A percentile compares a stretch with the other conserved stretches of the same genome.
These are phyloP conservation scores for Lolium perenne DNA, from an alignment of 176 grass and related monocot genomes.

Conservation along the genomic window DNA sequence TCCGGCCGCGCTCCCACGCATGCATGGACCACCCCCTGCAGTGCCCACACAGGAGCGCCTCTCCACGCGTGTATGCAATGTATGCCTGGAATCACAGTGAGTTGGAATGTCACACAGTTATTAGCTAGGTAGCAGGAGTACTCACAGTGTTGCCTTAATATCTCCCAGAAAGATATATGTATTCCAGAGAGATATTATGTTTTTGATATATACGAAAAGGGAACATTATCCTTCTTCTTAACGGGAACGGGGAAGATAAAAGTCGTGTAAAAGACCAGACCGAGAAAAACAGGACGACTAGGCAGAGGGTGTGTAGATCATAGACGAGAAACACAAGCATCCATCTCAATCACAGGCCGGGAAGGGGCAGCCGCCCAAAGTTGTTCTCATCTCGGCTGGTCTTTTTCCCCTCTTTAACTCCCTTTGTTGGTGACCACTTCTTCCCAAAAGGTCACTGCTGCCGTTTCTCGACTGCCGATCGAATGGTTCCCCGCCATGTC, in stretches of 20 bases:
- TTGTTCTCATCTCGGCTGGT: conserved; percentile 37
- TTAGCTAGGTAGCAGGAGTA: neutral
- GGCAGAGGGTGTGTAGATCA: neutral
- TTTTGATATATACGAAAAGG: neutral
- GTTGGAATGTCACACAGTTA: conserved; percentile 7
- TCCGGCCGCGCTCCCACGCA: conserved; percentile 17
- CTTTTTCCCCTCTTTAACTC: conserved; percentile 50
- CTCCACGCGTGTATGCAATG: conserved; percentile 17
- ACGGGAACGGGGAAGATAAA: neutral
- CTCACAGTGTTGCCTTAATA: neutral
- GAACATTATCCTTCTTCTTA: neutral
- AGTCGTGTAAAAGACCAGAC: neutral
- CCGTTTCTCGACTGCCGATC: neutral
- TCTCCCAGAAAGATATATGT: neutral
- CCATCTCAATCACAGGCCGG: conserved; percentile 27
- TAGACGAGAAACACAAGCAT: conserved; percentile 19
- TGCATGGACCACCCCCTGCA: conserved; percentile 40
- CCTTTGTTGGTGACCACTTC: conserved; percentile 21
- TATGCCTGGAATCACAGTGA: neutral
- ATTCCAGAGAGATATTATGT: neutral
- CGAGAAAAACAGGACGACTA: neutral
- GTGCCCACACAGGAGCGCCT: conserved; percentile 34
- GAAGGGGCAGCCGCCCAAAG: conserved; percentile 52
- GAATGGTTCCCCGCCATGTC: neutral
- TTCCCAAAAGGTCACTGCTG: conserved; percentile 27